A percentile compares a stretch with the other conserved stretches of the same genome.
phyloP scores from a whole-genome alignment of 768 basidiomycete genomes.

The Agaricus blazei region DNA sequence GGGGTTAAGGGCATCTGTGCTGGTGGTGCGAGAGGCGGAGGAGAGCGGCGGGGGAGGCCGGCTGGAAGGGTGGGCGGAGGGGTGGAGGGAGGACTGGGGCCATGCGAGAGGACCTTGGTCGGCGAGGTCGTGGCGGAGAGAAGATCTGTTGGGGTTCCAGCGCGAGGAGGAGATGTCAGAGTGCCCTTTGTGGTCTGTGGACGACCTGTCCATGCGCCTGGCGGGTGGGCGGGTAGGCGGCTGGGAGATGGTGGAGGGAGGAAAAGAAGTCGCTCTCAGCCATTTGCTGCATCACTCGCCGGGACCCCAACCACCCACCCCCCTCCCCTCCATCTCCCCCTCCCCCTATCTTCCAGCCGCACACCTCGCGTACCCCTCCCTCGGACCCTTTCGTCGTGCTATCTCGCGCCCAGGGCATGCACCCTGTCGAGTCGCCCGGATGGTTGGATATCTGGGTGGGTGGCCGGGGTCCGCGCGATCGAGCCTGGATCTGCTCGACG shows the following conservation, averaged over 20 bases:
- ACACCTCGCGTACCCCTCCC: no score
- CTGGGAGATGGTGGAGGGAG: neutral
- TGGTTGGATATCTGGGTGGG: neutral
- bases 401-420: neutral
- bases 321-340: no score
- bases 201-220: conserved; percentile 1
- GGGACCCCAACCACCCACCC: no score
- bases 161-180: conserved; percentile 11
- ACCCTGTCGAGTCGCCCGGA: neutral
- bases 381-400: no score
- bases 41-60: conserved; percentile 21
- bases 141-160: conserved; percentile 25
- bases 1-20: conserved; percentile 11
- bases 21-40: conserved; percentile 9
- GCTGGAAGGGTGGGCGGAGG: conserved; percentile 25
- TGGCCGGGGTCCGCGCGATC: conserved; percentile 7
- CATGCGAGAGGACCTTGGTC: conserved; percentile 18
- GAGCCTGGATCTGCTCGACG: conserved; percentile 4
- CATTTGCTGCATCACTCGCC: neutral
- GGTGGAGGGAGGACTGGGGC: conserved; percentile 20
- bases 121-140: conserved; percentile 10
- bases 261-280: neutral
- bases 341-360: no score
- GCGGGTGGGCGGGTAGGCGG: neutral
- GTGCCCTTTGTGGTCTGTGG: neutral